Evolutionary conservation across 768 basidiomycete species (phyloP).

Genomic region (Paxillus rubicundulus): DNA sequence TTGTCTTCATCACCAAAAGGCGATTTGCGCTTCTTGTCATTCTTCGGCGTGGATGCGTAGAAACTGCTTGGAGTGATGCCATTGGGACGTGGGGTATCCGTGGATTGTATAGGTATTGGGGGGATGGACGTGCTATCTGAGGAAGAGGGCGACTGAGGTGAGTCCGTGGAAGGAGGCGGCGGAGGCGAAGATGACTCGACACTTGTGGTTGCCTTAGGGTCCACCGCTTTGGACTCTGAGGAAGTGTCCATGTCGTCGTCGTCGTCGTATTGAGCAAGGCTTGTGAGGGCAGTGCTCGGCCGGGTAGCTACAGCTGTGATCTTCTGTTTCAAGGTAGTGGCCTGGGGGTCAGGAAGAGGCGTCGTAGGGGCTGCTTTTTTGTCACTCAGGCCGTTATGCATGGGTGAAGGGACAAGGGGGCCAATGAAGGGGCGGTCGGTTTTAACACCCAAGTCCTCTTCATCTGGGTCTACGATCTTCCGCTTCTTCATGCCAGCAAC

Average conservation of each 20-base stretch:
- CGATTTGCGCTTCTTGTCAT: conserved; percentile 42
- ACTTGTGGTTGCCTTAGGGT: conserved; percentile 18
- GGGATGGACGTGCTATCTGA: conserved; percentile 25
- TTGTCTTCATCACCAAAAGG: conserved; percentile 32
- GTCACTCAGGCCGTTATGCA: conserved; percentile 19
- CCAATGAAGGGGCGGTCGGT: conserved; percentile 58
- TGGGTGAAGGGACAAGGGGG: conserved; percentile 56
- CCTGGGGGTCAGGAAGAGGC: conserved; percentile 47
- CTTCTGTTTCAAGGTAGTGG: conserved; percentile 49
- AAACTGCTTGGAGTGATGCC: conserved; percentile 36
- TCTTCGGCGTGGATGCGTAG: conserved; percentile 33
- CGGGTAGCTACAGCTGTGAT: conserved; percentile 40
- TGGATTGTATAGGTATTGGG: conserved; percentile 18
- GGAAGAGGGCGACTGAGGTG: conserved; percentile 30
- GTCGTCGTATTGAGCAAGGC: conserved; percentile 42
- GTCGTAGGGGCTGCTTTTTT: conserved; percentile 16
- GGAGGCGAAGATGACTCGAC: conserved; percentile 26
- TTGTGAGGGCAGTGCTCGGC: conserved; percentile 35
- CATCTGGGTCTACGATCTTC: conserved; percentile 45
- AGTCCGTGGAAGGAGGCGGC: conserved; percentile 33
- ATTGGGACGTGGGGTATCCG: conserved; percentile 18
- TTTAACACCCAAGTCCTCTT: conserved; percentile 49
- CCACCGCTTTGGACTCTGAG: conserved; percentile 14
- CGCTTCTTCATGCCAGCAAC: conserved; percentile 48
- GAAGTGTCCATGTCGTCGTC: conserved; percentile 33